Evolutionary conservation across 352 stramenopile genomes (phyloP).

Genomic region (Pseudoperonospora humuli): DNA sequence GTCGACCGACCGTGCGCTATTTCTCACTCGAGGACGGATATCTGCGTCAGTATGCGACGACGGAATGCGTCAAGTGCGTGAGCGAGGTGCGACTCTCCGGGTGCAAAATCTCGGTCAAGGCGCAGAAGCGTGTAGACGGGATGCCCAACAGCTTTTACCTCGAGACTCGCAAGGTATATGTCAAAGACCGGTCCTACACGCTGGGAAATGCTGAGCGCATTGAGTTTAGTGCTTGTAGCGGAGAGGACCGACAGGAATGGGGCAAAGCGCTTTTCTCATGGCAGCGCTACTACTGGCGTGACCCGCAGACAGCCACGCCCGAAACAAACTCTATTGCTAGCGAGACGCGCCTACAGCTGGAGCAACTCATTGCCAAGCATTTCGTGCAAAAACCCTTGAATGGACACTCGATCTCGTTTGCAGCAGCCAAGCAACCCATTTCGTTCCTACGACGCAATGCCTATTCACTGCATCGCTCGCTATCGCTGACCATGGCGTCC

Average conservation of each 20-base stretch:
- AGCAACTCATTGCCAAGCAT: conserved; percentile 40
- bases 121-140: conserved; percentile 56
- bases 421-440: conserved; percentile 61
- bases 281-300: conserved; percentile 84
- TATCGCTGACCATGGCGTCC: conserved; percentile 51
- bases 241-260: conserved; percentile 74
- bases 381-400: conserved; percentile 21
- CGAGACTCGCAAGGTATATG: conserved; percentile 76
- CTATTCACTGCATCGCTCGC: conserved; percentile 52
- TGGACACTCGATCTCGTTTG: conserved; percentile 36
- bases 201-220: conserved; percentile 49
- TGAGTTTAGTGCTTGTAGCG: conserved; percentile 55
- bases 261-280: conserved; percentile 81
- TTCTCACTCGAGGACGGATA: conserved; percentile 79
- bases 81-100: conserved; percentile 69
- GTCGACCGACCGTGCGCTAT: conserved; percentile 44
- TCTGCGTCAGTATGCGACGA: conserved; percentile 54
- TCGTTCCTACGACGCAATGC: conserved; percentile 63
- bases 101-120: conserved; percentile 78
- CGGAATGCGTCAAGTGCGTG: conserved; percentile 34
- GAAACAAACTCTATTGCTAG: conserved; percentile 5
- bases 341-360: conserved; percentile 33
- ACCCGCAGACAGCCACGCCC: conserved; percentile 24
- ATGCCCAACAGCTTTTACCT: conserved; percentile 77
- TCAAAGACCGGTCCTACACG: conserved; percentile 81